Conservation (phyloP, 148 eudicot species). For the Diospyros lotus region DNA sequence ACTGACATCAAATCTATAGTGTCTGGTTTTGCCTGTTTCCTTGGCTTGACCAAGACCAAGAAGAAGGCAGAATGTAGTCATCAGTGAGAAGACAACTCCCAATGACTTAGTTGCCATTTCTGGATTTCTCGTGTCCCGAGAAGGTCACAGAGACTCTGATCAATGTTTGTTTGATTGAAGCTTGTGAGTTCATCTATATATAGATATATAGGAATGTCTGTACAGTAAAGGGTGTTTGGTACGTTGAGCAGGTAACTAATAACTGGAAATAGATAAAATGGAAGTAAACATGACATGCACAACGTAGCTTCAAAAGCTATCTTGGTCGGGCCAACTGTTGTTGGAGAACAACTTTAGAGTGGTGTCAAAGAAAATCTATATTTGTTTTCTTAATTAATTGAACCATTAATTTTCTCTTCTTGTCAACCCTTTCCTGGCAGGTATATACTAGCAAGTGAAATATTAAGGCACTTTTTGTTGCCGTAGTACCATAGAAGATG, state of each 20-base stretch:
- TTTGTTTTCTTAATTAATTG: not conserved
- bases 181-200: slow-evolving; percentile 11
- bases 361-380: slow-evolving; percentile 32
- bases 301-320: slow-evolving; percentile 13
- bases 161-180: slow-evolving; percentile 2
- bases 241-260: slow-evolving; percentile 26
- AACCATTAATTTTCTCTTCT: not conserved
- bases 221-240: slow-evolving; percentile 14
- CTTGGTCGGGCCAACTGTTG: slow-evolving; percentile 22
- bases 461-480: not conserved
- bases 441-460: not conserved
- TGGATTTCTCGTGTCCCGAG: not conserved
- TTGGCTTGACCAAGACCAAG: slow-evolving; percentile 3
- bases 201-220: not conserved
- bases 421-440: not conserved
- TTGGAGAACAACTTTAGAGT: slow-evolving; percentile 41
- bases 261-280: not conserved
- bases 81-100: slow-evolving; percentile 3
- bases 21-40: slow-evolving; percentile 20
- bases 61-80: slow-evolving; percentile 7
- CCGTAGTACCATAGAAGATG: too few relatives aligned
- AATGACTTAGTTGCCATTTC: slow-evolving; percentile 7
- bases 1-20: slow-evolving; percentile 34
- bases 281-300: not conserved
- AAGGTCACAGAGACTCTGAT: too few relatives aligned